Evolutionary conservation across 163 green algal genomes (phyloP).

Genomic region (Smithsoniella earleae): DNA sequence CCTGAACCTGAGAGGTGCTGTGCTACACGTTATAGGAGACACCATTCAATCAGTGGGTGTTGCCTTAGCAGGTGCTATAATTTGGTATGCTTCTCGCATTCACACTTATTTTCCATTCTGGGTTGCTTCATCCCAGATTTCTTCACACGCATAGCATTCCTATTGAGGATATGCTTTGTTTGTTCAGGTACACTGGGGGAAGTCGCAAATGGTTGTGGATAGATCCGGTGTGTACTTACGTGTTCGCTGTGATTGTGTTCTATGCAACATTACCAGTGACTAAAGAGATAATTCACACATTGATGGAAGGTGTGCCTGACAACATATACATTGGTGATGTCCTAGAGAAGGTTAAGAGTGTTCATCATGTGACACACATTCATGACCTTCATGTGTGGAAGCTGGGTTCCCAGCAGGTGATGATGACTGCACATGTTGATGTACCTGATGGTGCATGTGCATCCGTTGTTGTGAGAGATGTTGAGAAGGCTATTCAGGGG

Average conservation of each 20-base stretch:
- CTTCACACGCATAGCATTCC: not conserved
- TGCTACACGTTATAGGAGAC: slow-evolving; percentile 89
- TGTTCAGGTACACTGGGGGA: slow-evolving; percentile 40
- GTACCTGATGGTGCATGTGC: not conserved
- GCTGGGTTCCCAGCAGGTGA: slow-evolving; percentile 67
- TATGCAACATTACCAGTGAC: slow-evolving; percentile 71
- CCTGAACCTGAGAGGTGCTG: slow-evolving; percentile 75
- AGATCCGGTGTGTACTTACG: slow-evolving; percentile 91
- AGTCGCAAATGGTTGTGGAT: slow-evolving; percentile 62
- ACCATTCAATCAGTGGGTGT: slow-evolving; percentile 86
- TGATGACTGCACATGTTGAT: slow-evolving; percentile 73
- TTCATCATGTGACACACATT: slow-evolving; percentile 57
- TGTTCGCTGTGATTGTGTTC: slow-evolving; percentile 86
- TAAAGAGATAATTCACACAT: slow-evolving; percentile 74
- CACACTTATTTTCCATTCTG: slow-evolving; percentile 31
- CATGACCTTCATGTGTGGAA: slow-evolving; percentile 90
- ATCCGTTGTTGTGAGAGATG: not conserved
- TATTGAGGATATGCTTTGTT: not conserved
- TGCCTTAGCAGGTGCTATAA: slow-evolving; percentile 67
- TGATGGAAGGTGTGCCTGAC: slow-evolving; percentile 84
- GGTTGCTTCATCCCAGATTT: too few relatives aligned
- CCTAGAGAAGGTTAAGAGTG: slow-evolving; percentile 36
- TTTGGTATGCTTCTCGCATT: slow-evolving; percentile 68
- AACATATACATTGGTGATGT: slow-evolving; percentile 51
- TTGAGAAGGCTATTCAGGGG: not conserved